Base-by-base conservation (phyloP, 2,329 filamentous ascomycete genomes). In the Blastomyces gilchristii region DNA sequence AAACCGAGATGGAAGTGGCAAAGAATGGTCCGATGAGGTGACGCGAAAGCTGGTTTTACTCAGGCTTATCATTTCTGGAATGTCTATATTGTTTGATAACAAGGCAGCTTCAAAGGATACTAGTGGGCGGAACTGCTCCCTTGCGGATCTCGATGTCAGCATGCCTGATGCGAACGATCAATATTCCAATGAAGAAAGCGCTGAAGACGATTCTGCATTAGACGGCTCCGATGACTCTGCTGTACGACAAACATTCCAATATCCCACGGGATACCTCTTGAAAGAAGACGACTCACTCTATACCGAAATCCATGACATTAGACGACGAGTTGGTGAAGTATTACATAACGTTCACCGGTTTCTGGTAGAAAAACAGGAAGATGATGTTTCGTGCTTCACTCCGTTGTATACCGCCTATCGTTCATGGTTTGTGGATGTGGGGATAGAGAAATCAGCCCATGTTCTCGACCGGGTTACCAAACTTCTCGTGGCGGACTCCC, bases 1-100 rank as follows among this genome's bases (percentile, higher is more conserved):
- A 61, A 95, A 91, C 74, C 85, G 93, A 63, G 93, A 92, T 68
- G 94, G 94, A 47, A 96, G 93, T 73, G 95, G 96, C 69, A 99
- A 97, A 76, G 93, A 97, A 70, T 99, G 94, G 94, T 97, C 93
- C 0, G 94, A 99, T 73, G 95, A 99, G 73, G 88, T 97, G 37
- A 93, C 91, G 1, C 82, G 94, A 62, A 91, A 96, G 68, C 82
- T 99, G 63, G 90, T 93, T 14, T 87, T 97, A 60, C 81, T 99
- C 16, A 84, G 93, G 39, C 82, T 99, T n/a, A 85, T 96, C 54
- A 85, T 96, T 34, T 95, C 93, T 2, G 94, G 94, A 61, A 87
- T 96, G 63, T 92, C 93, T 8, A 87, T 89, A 0, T 81, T 99
- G 12, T 97, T 99, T 72, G 91, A 97, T 71, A 87, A 91, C 0